Conservation (phyloP, 345 rosid genomes). For the Salix dunnii region DNA sequence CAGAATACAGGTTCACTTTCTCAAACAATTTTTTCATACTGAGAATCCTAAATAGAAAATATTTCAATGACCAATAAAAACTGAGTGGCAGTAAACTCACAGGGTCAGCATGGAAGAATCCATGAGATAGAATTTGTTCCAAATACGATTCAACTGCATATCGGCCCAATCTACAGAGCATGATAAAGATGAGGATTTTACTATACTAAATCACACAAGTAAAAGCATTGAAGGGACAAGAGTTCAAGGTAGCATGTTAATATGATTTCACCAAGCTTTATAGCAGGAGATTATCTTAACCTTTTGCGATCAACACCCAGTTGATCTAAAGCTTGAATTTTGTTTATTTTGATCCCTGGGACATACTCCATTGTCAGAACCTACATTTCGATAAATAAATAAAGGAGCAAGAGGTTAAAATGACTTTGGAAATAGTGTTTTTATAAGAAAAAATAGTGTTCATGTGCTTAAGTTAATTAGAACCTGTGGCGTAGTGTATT, state of each 20-base stretch:
- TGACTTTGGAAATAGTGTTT: background rate
- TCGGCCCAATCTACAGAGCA: constrained; percentile 66
- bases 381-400: constrained; percentile 37
- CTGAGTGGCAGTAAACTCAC: constrained; percentile 38
- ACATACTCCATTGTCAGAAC: constrained; percentile 97
- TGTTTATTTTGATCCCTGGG: constrained; percentile 97
- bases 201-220: constrained; percentile 7
- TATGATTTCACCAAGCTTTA: constrained; percentile 3
- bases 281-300: constrained; percentile 33
- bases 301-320: constrained; percentile 91
- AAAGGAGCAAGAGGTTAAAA: background rate
- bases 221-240: background rate
- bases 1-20: background rate
- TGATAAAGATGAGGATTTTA: constrained; percentile 7
- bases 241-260: background rate
- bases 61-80: background rate
- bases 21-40: background rate
- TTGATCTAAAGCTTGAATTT: constrained; percentile 79
- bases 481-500: constrained; percentile 92
- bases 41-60: background rate
- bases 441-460: background rate
- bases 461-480: background rate
- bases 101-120: constrained; percentile 97
- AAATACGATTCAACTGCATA: constrained; percentile 98
- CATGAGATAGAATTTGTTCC: constrained; percentile 97